Base-by-base conservation (phyloP, 495 filamentous ascomycete genomes). In the Collariella sp. region DNA sequence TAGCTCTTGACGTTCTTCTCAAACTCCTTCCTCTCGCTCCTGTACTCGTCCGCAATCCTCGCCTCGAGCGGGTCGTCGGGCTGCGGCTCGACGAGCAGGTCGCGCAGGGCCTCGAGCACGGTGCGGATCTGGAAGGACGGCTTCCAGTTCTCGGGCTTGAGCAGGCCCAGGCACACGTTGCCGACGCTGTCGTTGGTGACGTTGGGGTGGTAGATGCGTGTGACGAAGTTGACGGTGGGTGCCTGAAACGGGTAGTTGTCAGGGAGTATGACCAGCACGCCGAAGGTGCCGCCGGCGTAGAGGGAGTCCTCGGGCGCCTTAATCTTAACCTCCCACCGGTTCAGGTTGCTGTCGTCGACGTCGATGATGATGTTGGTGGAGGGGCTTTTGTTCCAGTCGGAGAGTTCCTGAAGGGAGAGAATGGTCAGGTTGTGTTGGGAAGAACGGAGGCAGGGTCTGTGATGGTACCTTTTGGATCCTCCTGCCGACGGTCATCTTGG, bases 171-270 rank as follows among this genome's bases (percentile, higher is more conserved):
- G 69, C 93, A 98, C 86, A 98, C 95, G 64, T 77, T 82, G 9
- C 93, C 93, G 53, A 86, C 44, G 60, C 84, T 84, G 70, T 97
- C 94, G 77, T 96, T 96, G 65, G 87, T 90, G 42, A 98, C 83
- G 72, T 98, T 98, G 13, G 94, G 94, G 77, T 98, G 93, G 77
- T 95, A 98, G 73, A 98, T 89, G 66, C 93, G 95, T 36, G 93
- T 98, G 47, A 80, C 78, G 81, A 97, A 98, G 61, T 75, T 84
- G 57, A 98, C 79, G 33, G 75, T 76, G 0, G 94, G 94, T 5
- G 93, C 84, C 63, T 94, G 95, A 83, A 97, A 98, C 10, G 93
- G 93, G 75, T 97, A 98, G 58, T 93, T 86, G 54, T 70, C 72
- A 18, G 93, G 93, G 5, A 98, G 82, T 18, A 68, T 77, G 54